These are phyloP conservation scores for Pichia nanzhaoensis DNA, from an alignment of 805 yeast genomes.

Conservation along the genomic window DNA sequence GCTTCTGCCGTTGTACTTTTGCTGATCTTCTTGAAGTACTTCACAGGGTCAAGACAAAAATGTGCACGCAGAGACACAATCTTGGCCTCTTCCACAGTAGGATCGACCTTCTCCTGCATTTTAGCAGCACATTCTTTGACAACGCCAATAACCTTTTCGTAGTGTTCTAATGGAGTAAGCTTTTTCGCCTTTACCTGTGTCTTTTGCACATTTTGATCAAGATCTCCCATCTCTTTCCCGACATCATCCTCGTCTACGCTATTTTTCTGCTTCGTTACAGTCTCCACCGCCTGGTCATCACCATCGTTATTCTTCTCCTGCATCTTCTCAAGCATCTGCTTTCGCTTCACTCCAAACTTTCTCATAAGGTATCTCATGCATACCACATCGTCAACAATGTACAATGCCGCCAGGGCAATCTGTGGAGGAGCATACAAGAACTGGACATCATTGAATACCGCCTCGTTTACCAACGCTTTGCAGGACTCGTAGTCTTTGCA, in stretches of 20 bases:
- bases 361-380: constrained; percentile 60
- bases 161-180: constrained; percentile 25
- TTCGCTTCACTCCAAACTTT: constrained; percentile 41
- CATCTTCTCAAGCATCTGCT: constrained; percentile 17
- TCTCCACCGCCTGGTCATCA: neutral
- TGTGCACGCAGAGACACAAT: constrained; percentile 57
- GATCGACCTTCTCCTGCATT: constrained; percentile 37
- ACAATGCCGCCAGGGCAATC: constrained; percentile 82
- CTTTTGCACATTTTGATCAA: neutral
- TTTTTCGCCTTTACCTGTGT: constrained; percentile 1
- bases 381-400: constrained; percentile 55
- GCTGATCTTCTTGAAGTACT: constrained; percentile 21
- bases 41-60: constrained; percentile 52
- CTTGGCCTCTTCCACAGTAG: constrained; percentile 56
- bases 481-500: constrained; percentile 70
- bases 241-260: constrained; percentile 3
- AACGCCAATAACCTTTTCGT: constrained; percentile 38
- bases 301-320: constrained; percentile 1
- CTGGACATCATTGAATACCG: constrained; percentile 68
- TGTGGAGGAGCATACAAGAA: constrained; percentile 91
- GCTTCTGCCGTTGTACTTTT: neutral
- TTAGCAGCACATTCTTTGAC: constrained; percentile 43
- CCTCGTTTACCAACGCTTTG: constrained; percentile 54
- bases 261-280: too few relatives aligned
- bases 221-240: too few relatives aligned